A percentile compares a stretch with the other conserved stretches of the same genome.
phyloP scores from a whole-genome alignment of 768 basidiomycete species.

The Harrya chromipes region DNA sequence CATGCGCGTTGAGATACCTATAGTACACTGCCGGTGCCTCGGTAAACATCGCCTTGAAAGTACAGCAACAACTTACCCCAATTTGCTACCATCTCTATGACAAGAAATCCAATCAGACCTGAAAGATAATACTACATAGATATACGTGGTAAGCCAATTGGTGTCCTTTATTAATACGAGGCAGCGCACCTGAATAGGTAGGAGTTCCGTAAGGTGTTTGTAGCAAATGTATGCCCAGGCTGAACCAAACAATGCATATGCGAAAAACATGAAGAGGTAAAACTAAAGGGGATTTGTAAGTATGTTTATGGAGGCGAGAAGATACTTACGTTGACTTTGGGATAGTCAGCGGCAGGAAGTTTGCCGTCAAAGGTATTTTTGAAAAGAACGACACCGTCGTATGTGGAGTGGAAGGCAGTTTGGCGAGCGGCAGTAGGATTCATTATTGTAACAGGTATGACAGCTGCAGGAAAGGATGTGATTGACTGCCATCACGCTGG shows the following conservation, averaged over 20 bases:
- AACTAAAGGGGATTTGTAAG: slow-evolving; percentile 49
- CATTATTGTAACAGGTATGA: slow-evolving; percentile 86
- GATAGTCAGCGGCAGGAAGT: slow-evolving; percentile 91
- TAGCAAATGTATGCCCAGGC: slow-evolving; percentile 87
- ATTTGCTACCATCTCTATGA: slow-evolving; percentile 93
- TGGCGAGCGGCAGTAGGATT: slow-evolving; percentile 32
- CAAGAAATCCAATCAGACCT: slow-evolving; percentile 76
- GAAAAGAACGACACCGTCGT: slow-evolving; percentile 79
- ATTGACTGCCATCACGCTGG: not conserved
- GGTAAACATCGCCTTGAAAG: slow-evolving; percentile 1
- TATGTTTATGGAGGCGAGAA: not conserved
- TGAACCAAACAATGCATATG: slow-evolving; percentile 66
- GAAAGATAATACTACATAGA: slow-evolving; percentile 80
- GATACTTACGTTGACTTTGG: slow-evolving; percentile 86
- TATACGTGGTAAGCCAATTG: not conserved
- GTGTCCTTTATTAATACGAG: not conserved
- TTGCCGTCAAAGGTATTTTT: slow-evolving; percentile 85
- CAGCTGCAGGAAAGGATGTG: slow-evolving; percentile 45
- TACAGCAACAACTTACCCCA: slow-evolving; percentile 54
- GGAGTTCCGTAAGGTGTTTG: slow-evolving; percentile 72
- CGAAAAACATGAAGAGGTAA: slow-evolving; percentile 78
- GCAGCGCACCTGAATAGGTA: slow-evolving; percentile 78
- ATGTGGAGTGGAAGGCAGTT: slow-evolving; percentile 67
- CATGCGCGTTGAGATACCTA: slow-evolving; percentile 89
- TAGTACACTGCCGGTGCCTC: slow-evolving; percentile 66